Evolutionary conservation across 129 eudicot genomes (phyloP).

Genomic region (Escallonia herrerae): DNA sequence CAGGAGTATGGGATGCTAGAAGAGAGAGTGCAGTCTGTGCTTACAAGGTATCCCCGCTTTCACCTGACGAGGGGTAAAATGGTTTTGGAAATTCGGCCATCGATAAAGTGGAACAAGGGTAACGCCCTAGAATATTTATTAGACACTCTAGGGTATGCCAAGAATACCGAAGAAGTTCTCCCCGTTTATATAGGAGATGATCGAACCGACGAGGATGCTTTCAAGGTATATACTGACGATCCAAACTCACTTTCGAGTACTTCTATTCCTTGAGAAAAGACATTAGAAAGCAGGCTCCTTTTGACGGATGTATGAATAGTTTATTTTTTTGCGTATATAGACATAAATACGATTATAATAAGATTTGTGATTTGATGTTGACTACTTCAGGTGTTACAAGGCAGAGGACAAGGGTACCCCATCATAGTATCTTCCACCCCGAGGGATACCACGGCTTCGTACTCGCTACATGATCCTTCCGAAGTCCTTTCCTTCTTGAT

Average conservation of each 20-base stretch:
- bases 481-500: conserved; percentile 64
- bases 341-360: background rate
- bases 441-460: conserved; percentile 51
- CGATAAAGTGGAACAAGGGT: conserved; percentile 87
- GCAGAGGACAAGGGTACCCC: conserved; percentile 46
- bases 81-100: conserved; percentile 69
- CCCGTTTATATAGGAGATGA: conserved; percentile 80
- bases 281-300: background rate
- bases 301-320: background rate
- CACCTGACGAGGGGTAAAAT: conserved; percentile 65
- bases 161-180: conserved; percentile 28
- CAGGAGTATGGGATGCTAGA: conserved; percentile 50
- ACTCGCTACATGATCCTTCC: conserved; percentile 57
- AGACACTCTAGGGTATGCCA: conserved; percentile 46
- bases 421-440: conserved; percentile 56
- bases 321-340: background rate
- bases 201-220: conserved; percentile 82
- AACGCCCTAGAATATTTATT: conserved; percentile 60
- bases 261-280: background rate
- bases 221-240: conserved; percentile 42
- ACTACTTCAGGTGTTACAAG: conserved; percentile 38
- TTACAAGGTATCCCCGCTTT: conserved; percentile 27
- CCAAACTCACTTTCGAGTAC: background rate
- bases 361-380: background rate
- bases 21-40: conserved; percentile 30